These are phyloP conservation scores for Agrostemma githago DNA, from an alignment of 148 eudicot genomes.

Conservation along the genomic window DNA sequence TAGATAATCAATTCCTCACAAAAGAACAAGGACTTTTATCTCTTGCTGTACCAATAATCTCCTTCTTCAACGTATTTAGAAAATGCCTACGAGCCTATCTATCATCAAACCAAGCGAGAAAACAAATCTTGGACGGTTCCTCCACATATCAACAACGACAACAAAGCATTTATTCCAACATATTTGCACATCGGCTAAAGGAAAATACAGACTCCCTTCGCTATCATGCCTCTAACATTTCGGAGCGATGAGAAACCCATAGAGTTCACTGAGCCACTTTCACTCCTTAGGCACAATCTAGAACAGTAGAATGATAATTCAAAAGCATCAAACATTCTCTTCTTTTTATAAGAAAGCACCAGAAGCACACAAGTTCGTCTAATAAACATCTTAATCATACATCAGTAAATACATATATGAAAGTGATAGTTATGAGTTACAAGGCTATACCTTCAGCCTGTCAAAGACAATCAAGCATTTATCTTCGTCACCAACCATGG, in stretches of 20 bases:
- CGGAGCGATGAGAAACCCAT: background rate
- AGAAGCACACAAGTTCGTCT: background rate
- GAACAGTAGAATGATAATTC: background rate
- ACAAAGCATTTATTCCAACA: background rate
- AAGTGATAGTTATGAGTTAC: constrained; percentile 12
- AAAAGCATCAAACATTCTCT: background rate
- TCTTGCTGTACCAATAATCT: background rate
- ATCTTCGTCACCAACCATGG: constrained; percentile 77
- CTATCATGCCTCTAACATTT: background rate
- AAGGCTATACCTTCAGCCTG: constrained; percentile 68
- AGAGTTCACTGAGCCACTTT: background rate
- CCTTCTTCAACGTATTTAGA: background rate
- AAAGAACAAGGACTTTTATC: background rate
- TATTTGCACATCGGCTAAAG: background rate
- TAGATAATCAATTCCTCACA: background rate
- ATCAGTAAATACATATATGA: constrained; percentile 6
- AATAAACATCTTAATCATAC: constrained; percentile 2
- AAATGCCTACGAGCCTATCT: background rate
- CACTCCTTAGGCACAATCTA: background rate
- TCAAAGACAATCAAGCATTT: constrained; percentile 81
- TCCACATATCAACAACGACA: background rate
- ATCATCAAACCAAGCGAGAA: background rate
- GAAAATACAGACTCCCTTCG: background rate
- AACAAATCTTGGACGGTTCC: background rate
- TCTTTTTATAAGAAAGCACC: background rate